Evolutionary conservation across 2,329 filamentous ascomycete genomes (phyloP), one percentile per base, ranked within the genome.

Genomic region (Xylaria multiplex): DNA sequence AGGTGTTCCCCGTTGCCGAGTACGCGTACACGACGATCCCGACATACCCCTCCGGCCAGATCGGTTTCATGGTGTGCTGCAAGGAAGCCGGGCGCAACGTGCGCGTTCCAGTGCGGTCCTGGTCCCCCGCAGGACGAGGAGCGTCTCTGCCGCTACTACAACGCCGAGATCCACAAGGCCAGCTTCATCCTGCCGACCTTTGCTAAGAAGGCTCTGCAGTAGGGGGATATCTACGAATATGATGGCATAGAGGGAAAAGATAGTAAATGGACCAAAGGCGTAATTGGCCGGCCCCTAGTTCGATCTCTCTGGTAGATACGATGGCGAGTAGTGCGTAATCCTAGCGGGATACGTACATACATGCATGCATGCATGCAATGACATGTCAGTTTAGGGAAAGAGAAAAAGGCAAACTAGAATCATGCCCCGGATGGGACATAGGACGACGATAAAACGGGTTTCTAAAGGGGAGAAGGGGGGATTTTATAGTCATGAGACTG

Each of bases 21-120:
- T 99, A 98, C 84, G 96, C 92, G 75, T 99, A 97, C 88, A 98
- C 95, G 77, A 98, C 95, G 76, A 99, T 99, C 81, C 96, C 96
- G 66, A 99, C 96, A 79, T 99, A 99, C 86, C 96, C 96, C 72
- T 97, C 93, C 64, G 96, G 96, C 79, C 96, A 99, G 86, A 99
- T 99, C 77, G 96, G 96, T 79, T 99, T 99, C 90, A 97, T 99
- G 94, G 93, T 99, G 79, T 98, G 96, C 90, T 92, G 87, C 90
- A 98, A 99, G 89, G 95, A 98, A 79, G 84, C 89, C 79, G 89
- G 82, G 78, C 88, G 90, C 80, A 88, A 99, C 82, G 87, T 98
- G 79, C 93, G 88, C 81, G 92, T 90, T 82, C 96, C 96, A 60
- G 78, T 97, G 69, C 91, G 96, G 77, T 85, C 82, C 75, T 97